A percentile compares a stretch with the other conserved stretches of the same genome.
phyloP scores from a whole-genome alignment of 306 rosid species.

The Rubus parviflorus region DNA sequence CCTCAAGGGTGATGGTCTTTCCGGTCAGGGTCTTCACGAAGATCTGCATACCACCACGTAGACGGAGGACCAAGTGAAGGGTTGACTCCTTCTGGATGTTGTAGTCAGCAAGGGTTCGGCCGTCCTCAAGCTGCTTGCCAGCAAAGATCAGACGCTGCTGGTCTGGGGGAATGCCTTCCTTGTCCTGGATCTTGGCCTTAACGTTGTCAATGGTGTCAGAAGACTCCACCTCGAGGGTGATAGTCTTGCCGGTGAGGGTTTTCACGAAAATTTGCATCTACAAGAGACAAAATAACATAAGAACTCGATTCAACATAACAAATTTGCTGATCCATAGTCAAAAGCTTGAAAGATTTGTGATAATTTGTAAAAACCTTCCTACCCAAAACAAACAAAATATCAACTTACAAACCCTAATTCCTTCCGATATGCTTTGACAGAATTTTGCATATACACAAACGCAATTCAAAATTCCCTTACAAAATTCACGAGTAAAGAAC shows the following conservation, averaged over 20 bases:
- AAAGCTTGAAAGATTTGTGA: no score
- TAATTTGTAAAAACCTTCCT: no score
- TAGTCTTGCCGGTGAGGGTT: conserved; percentile 39
- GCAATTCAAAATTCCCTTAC: neutral
- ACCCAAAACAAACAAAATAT: no score
- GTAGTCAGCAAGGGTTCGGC: conserved; percentile 25
- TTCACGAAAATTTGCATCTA: conserved; percentile 61
- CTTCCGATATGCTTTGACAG: no score
- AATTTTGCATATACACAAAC: no score
- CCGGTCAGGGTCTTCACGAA: conserved; percentile 70
- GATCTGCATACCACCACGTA: conserved; percentile 43
- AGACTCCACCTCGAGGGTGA: conserved; percentile 36
- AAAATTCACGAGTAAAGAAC: no score
- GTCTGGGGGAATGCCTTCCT: conserved; percentile 35
- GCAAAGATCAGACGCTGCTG: conserved; percentile 36
- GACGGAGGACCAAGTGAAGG: conserved; percentile 41
- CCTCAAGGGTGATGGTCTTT: conserved; percentile 70
- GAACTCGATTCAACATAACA: neutral
- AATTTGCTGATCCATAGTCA: no score
- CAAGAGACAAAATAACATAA: neutral
- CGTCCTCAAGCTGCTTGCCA: conserved; percentile 37
- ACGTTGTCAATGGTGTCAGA: conserved; percentile 38
- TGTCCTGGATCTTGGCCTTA: conserved; percentile 37
- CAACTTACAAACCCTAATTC: no score
- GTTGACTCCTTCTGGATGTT: conserved; percentile 43